Conservation (phyloP, 208 protist species). For the Lotmaria passim region DNA sequence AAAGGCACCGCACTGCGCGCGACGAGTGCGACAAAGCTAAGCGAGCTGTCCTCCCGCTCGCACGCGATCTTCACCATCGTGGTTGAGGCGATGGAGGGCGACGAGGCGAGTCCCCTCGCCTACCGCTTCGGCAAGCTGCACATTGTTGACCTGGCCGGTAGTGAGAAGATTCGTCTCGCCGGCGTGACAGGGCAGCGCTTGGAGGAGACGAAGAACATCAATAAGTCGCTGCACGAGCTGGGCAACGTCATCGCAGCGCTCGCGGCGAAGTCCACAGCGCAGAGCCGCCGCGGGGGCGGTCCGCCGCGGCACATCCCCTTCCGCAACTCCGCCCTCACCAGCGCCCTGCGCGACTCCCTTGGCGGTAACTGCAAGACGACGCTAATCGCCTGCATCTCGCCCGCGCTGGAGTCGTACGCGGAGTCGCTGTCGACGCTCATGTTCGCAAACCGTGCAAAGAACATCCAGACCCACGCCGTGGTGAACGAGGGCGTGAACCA, state of each 20-base stretch:
- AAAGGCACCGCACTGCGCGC: conserved; percentile 67
- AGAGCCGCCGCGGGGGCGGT: conserved; percentile 53
- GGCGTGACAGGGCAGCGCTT: conserved; percentile 80
- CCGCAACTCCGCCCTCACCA: conserved; percentile 96
- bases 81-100: conserved; percentile 61
- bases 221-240: conserved; percentile 90
- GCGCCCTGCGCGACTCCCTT: conserved; percentile 92
- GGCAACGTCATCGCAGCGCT: conserved; percentile 90
- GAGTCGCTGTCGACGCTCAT: conserved; percentile 84
- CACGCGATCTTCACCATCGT: conserved; percentile 95
- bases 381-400: conserved; percentile 90
- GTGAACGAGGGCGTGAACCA: conserved; percentile 81
- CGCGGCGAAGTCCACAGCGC: conserved; percentile 65
- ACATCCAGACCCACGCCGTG: conserved; percentile 62
- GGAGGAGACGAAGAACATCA: conserved; percentile 93
- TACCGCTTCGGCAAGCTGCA: conserved; percentile 78
- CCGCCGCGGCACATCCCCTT: conserved; percentile 90
- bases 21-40: conserved; percentile 90
- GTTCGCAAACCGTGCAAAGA: conserved; percentile 79
- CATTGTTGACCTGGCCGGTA: conserved; percentile 94
- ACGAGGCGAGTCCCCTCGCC: conserved; percentile 48
- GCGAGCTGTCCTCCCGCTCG: conserved; percentile 93
- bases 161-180: conserved; percentile 85
- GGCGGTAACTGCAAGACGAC: conserved; percentile 96
- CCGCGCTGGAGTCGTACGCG: conserved; percentile 68